Base-by-base conservation (phyloP, 2,329 filamentous ascomycete species). In the Leptographium radiaticola region DNA sequence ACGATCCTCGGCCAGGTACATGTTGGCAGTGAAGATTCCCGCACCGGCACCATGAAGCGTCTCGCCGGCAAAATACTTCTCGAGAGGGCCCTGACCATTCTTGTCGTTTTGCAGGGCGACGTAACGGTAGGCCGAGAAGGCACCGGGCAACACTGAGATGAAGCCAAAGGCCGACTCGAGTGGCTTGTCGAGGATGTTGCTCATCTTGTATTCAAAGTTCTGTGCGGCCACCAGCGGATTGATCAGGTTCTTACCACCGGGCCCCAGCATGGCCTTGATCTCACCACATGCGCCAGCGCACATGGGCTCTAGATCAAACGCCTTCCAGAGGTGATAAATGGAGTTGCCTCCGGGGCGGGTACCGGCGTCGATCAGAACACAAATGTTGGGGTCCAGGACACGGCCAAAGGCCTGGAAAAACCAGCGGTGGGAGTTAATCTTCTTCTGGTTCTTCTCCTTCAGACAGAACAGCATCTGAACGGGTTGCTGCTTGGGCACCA, bases 131-230 rank as follows among this genome's bases (percentile, higher is more conserved):
- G 93, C 93, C n/a, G 91, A 97, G 70, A 98, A 95, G 55, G 93
- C 93, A 73, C 93, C 93, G 0, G 93, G 93, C 65, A 98, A 75
- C 64, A 98, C 93, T 46, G 88, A 89, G 66, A 98, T 97, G 71
- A 97, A 98, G 48, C 93, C 93, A 68, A 98, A 98, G 0, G 91
- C 88, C 5, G 91, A 97, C 67, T 98, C 93, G 43, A 98, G 74
- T 2, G 93, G 93, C 72, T 98, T 98, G 68, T 98, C 93, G 46
- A 98, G 78, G 65, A 98, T 98, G 65, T 98, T 98, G 68, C 89
- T 95, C 86, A 98, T 95, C 77, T 98, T 98, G 78, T 98, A 98
- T 73, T 98, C 93, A 63, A 98, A 98, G 66, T 98, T 98, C 64
- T 98, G 93, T 1, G 90, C 90, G 2, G 93, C 93, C 25, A 98